Base-by-base conservation (phyloP, 176 grass and related monocot genomes). In the Eremochloa ophiuroides region DNA sequence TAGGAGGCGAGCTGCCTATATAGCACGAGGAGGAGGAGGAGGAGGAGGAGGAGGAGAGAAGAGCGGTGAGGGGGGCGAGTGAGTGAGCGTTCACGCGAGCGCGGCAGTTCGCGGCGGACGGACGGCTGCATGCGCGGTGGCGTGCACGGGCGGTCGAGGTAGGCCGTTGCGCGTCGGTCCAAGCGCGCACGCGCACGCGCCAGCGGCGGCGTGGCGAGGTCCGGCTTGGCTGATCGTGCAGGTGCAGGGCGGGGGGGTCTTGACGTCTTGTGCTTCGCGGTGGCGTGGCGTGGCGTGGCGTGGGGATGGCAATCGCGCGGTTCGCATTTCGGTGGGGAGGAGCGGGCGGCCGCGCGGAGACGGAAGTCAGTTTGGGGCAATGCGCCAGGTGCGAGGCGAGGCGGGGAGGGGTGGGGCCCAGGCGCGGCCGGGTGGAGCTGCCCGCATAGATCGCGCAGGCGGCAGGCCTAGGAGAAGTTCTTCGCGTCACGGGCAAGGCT, bases 121-220 rank as follows among this genome's bases (percentile, higher is more conserved):
- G 27, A 34, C 53, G 79, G 72, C 64, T 62, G 73, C 42, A 55
- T 43, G 65, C 23, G 80, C 50, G 55, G 64, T 70, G 66, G 53
- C 84, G 70, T 86, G 77, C 64, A 38, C 58, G 33, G 46, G 44
- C 70, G 70, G 43, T 47, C 9, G 38, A 16, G 11, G 23, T 22
- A 66, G 60, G 83, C 67, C 55, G 83, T 79, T 79, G 76, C 83
- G 67, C 83, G 76, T 40, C 83, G 13, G 76, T 79, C 83, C 76
- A 85, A 73, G 28, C 77, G 69, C 67, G 39, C 66, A 4, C 58
- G 10, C 31, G 31, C 41, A 10, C 39, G 25, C 42, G 30, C 40
- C 11, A 56, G 35, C 40, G 25, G 17, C 34, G 27, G 40, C 20
- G 30, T 62, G 75, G n/a, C 28, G 83, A 43, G 28, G 83, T 4